Evolutionary conservation across 257 asterid genomes (phyloP).

Genomic region (Scutellaria baicalensis): DNA sequence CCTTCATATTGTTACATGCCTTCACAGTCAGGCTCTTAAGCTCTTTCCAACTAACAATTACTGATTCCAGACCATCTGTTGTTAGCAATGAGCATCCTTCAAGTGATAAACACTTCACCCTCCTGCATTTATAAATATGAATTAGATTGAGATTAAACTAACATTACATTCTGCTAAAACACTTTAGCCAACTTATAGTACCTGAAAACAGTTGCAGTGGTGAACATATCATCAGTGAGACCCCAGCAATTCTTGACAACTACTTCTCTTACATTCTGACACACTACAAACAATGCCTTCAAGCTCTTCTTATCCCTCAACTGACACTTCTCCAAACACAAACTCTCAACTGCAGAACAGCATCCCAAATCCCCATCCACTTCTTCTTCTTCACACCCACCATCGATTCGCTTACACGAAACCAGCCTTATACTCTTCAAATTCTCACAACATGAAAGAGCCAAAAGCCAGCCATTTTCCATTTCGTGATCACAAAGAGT

Average conservation of each 20-base stretch:
- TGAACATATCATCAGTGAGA: slow-evolving; percentile 44
- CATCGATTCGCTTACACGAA: slow-evolving; percentile 56
- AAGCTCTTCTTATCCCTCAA: slow-evolving; percentile 37
- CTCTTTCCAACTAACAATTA: slow-evolving; percentile 43
- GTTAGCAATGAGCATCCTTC: slow-evolving; percentile 70
- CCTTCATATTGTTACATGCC: slow-evolving; percentile 59
- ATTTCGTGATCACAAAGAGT: slow-evolving; percentile 45
- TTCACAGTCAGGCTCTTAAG: slow-evolving; percentile 57
- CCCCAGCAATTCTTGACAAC: slow-evolving; percentile 55
- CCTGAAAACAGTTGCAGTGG: slow-evolving; percentile 43
- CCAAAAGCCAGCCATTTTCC: slow-evolving; percentile 76
- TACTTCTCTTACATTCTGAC: slow-evolving; percentile 44
- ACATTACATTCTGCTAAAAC: not conserved
- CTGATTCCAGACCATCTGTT: slow-evolving; percentile 54
- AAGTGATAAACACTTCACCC: slow-evolving; percentile 35
- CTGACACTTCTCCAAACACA: slow-evolving; percentile 66
- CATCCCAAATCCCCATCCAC: slow-evolving; percentile 37
- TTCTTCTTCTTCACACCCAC: slow-evolving; percentile 14
- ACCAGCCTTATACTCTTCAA: slow-evolving; percentile 50
- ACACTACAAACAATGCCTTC: slow-evolving; percentile 43
- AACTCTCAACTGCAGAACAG: slow-evolving; percentile 44
- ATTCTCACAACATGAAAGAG: slow-evolving; percentile 49
- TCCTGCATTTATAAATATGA: slow-evolving; percentile 28
- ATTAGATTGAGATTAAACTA: not conserved
- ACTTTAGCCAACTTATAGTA: slow-evolving; percentile 1